These are phyloP conservation scores for Neoboletus brunneissimus DNA, from an alignment of 768 basidiomycete species.

Conservation along the genomic window DNA sequence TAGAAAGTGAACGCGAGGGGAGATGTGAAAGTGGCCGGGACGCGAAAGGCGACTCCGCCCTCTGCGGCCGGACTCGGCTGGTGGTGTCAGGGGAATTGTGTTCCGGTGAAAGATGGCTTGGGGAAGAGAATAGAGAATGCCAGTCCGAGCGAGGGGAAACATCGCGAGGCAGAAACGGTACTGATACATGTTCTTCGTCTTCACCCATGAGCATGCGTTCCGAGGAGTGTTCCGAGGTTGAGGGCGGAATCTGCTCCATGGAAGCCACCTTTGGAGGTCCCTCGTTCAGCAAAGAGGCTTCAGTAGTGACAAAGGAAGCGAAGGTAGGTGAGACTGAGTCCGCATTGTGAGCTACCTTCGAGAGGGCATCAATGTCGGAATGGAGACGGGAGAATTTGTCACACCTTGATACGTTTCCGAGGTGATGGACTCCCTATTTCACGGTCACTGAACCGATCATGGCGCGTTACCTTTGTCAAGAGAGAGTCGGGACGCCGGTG, in stretches of 20 bases:
- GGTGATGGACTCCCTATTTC: slow-evolving; percentile 28
- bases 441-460: slow-evolving; percentile 3
- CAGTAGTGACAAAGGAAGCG: not conserved
- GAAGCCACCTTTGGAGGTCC: not conserved
- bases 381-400: not conserved
- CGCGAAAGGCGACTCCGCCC: not conserved
- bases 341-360: slow-evolving; percentile 19
- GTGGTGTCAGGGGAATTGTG: not conserved
- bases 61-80: not conserved
- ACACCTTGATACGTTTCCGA: slow-evolving; percentile 38
- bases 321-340: not conserved
- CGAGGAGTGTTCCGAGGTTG: not conserved
- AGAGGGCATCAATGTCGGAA: slow-evolving; percentile 11
- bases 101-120: not conserved
- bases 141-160: slow-evolving; percentile 9
- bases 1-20: slow-evolving; percentile 13
- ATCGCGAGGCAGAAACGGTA: not conserved
- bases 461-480: not conserved
- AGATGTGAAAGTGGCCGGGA: not conserved
- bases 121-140: slow-evolving; percentile 23
- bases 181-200: not conserved
- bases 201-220: not conserved
- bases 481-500: not conserved
- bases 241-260: not conserved
- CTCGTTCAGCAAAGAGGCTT: not conserved